These are phyloP conservation scores for Lentinula aciculospora DNA, from an alignment of 768 basidiomycete genomes.

Conservation along the genomic window DNA sequence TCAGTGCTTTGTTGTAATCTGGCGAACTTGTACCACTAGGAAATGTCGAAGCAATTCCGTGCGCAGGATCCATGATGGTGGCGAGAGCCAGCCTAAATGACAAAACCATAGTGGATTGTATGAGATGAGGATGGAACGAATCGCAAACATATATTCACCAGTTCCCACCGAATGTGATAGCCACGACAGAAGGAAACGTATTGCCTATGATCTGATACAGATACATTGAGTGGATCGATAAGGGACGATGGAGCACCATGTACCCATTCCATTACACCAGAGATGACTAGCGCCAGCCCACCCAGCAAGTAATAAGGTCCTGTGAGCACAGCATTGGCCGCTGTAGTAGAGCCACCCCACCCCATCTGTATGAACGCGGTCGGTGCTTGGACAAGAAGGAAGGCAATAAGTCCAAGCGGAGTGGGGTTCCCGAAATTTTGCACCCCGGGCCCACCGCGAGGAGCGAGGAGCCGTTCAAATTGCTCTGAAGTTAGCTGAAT, in stretches of 20 bases:
- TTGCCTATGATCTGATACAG: conserved; percentile 13
- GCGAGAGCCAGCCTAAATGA: conserved; percentile 12
- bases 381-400: conserved; percentile 14
- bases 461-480: conserved; percentile 13
- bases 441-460: conserved; percentile 3
- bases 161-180: conserved; percentile 13
- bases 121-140: neutral
- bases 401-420: conserved; percentile 12
- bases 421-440: conserved; percentile 13
- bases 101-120: too few species aligned
- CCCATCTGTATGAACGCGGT: conserved; percentile 13
- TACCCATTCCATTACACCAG: conserved; percentile 16
- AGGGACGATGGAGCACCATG: neutral
- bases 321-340: conserved; percentile 9
- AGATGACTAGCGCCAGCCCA: conserved; percentile 13
- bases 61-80: conserved; percentile 10
- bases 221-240: neutral
- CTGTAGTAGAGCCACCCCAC: conserved; percentile 13
- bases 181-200: conserved; percentile 15
- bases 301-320: conserved; percentile 15
- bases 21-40: conserved; percentile 14
- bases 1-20: conserved; percentile 3
- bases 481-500: conserved; percentile 11
- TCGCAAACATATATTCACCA: conserved; percentile 8
- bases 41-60: conserved; percentile 10